A percentile compares a stretch with the other conserved stretches of the same genome.
These are phyloP conservation scores for Butyriboletus appendiculatus DNA, from an alignment of 1,284 basidiomycete genomes.

Conservation along the genomic window DNA sequence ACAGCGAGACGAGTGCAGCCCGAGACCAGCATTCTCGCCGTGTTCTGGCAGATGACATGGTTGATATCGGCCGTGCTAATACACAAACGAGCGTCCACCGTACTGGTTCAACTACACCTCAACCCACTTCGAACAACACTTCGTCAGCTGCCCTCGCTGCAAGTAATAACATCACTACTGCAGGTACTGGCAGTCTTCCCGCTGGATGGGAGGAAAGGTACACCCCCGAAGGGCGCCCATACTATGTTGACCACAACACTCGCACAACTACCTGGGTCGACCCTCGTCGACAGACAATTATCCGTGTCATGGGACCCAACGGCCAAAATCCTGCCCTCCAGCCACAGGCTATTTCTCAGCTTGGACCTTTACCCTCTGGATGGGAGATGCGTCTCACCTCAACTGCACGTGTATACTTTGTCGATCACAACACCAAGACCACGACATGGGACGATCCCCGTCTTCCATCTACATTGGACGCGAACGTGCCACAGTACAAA, in stretches of 20 bases:
- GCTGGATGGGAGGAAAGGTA: slow-evolving; percentile 96
- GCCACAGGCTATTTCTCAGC: slow-evolving; percentile 87
- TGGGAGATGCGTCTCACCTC: slow-evolving; percentile 98
- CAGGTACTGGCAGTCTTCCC: slow-evolving; percentile 81
- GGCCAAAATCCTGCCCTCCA: slow-evolving; percentile 82
- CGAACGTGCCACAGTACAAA: slow-evolving; percentile 96
- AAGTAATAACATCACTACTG: slow-evolving; percentile 65
- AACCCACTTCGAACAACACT: slow-evolving; percentile 33
- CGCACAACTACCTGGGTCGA: slow-evolving; percentile 97
- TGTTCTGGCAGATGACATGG: slow-evolving; percentile 77
- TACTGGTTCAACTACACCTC: slow-evolving; percentile 36
- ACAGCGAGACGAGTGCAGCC: slow-evolving; percentile 66
- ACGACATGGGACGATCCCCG: slow-evolving; percentile 98
- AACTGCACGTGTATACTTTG: slow-evolving; percentile 94
- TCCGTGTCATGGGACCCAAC: slow-evolving; percentile 87
- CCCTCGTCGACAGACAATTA: slow-evolving; percentile 86
- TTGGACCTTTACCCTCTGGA: slow-evolving; percentile 89
- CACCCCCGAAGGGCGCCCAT: slow-evolving; percentile 91
- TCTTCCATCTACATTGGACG: slow-evolving; percentile 79
- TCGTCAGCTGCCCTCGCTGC: slow-evolving; percentile 46
- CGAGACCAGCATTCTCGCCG: slow-evolving; percentile 79
- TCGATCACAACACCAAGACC: slow-evolving; percentile 95
- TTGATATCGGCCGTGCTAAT: slow-evolving; percentile 51
- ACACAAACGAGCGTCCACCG: slow-evolving; percentile 37
- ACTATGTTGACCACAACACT: slow-evolving; percentile 95